Percentiles rank a stretch among this genome's conserved stretches.
Conservation (phyloP, 2,329 filamentous ascomycete species). For the Escovopsis sp. region DNA sequence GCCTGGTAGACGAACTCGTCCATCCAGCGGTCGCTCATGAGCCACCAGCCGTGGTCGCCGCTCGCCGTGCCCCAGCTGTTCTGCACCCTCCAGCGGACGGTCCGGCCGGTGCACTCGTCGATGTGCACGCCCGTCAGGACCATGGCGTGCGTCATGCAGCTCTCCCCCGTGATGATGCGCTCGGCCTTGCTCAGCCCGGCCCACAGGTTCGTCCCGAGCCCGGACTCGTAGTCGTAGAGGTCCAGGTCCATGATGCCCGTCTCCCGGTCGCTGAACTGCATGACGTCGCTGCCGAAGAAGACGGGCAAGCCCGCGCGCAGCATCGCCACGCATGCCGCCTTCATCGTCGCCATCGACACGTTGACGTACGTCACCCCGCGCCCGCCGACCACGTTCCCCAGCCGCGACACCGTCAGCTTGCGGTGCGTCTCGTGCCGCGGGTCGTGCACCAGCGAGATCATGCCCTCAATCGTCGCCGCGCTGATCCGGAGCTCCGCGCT, state of each 20-base stretch:
- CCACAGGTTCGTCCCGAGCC: constrained; percentile 57
- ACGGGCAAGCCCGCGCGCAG: constrained; percentile 63
- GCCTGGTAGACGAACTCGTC: constrained; percentile 75
- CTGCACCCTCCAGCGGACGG: constrained; percentile 71
- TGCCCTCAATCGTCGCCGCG: constrained; percentile 44
- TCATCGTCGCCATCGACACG: constrained; percentile 58
- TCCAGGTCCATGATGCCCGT: constrained; percentile 68
- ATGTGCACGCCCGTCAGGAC: constrained; percentile 76
- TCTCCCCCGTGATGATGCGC: constrained; percentile 58
- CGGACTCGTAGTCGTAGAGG: constrained; percentile 65
- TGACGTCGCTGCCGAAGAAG: constrained; percentile 82
- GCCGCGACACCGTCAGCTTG: constrained; percentile 58
- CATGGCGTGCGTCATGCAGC: constrained; percentile 85
- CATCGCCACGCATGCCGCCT: constrained; percentile 60
- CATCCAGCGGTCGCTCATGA: constrained; percentile 75
- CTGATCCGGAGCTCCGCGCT: constrained; percentile 43
- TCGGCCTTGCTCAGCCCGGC: constrained; percentile 64
- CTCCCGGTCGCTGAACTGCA: constrained; percentile 55
- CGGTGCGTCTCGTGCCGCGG: constrained; percentile 61
- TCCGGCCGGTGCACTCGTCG: constrained; percentile 42
- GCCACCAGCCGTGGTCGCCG: constrained; percentile 71
- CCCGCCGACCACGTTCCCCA: constrained; percentile 71
- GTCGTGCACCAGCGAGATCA: constrained; percentile 76
- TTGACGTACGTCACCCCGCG: constrained; percentile 69
- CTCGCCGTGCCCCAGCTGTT: constrained; percentile 63